Evolutionary conservation across 345 rosid genomes (phyloP).

Genomic region (Gossypium herbaceum): DNA sequence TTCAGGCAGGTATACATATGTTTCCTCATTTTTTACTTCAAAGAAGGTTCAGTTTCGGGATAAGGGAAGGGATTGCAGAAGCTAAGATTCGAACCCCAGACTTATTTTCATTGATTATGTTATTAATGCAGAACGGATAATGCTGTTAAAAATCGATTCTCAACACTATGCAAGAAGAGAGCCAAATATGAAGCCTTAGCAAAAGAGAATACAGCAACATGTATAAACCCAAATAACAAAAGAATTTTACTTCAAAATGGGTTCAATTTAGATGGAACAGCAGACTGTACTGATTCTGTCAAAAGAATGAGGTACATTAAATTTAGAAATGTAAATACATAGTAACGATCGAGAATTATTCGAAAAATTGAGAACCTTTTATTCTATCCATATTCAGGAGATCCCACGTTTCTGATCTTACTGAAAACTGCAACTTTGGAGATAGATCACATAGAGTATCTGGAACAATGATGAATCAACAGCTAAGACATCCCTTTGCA

Average conservation of each 20-base stretch:
- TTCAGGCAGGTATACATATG: constrained; percentile 76
- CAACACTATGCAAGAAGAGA: constrained; percentile 96
- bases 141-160: constrained; percentile 93
- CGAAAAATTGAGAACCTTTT: not conserved
- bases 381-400: constrained; percentile 42
- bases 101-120: not conserved
- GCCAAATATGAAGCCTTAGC: constrained; percentile 90
- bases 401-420: constrained; percentile 49
- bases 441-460: constrained; percentile 49
- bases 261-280: constrained; percentile 35
- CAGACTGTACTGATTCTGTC: constrained; percentile 37
- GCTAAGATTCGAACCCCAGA: not conserved
- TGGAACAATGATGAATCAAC: constrained; percentile 39
- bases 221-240: constrained; percentile 61
- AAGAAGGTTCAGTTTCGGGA: too few species aligned
- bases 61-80: not conserved
- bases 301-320: constrained; percentile 53
- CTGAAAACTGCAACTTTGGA: constrained; percentile 38
- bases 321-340: not conserved
- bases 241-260: constrained; percentile 51
- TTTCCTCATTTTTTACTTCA: not conserved
- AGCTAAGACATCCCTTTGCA: constrained; percentile 58
- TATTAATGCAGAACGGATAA: constrained; percentile 79
- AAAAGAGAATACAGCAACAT: constrained; percentile 58
- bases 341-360: not conserved